Evolutionary conservation across 257 asterid species (phyloP).

Genomic region (Solanum tarijense): DNA sequence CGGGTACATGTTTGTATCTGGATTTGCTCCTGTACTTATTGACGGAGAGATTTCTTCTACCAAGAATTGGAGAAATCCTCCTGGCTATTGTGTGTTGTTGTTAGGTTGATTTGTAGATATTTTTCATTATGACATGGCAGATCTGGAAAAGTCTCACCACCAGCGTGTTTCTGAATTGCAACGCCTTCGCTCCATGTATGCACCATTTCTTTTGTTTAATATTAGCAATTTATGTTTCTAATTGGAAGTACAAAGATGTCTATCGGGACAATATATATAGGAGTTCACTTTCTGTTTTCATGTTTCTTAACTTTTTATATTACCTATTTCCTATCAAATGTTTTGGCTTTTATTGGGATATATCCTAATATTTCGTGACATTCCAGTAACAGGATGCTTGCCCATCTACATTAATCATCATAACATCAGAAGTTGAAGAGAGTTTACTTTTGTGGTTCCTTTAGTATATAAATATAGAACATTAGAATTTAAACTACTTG

Average conservation of each 20-base stretch:
- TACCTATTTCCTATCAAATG: not conserved
- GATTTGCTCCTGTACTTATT: not conserved
- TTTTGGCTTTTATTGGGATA: not conserved
- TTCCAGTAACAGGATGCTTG: not conserved
- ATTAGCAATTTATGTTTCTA: not conserved
- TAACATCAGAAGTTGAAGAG: not conserved
- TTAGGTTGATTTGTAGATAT: not conserved
- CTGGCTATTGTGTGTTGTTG: not conserved
- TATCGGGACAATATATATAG: not conserved
- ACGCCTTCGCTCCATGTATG: constrained; percentile 93
- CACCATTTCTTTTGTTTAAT: constrained; percentile 13
- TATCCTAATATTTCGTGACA: not conserved
- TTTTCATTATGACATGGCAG: constrained; percentile 29
- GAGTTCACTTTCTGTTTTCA: not conserved
- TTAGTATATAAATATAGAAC: not conserved
- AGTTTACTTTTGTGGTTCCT: not conserved
- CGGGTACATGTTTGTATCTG: not conserved
- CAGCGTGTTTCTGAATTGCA: constrained; percentile 94
- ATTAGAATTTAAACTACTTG: not conserved
- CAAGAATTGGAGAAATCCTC: not conserved
- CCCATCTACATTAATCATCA: not conserved
- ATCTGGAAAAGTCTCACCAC: constrained; percentile 73
- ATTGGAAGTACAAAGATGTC: not conserved
- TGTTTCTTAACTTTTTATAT: not conserved
- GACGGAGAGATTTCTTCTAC: not conserved